Evolutionary conservation across 208 protist species (phyloP), one percentile per base, ranked within the genome.

Genomic region (Crithidia bombi): DNA sequence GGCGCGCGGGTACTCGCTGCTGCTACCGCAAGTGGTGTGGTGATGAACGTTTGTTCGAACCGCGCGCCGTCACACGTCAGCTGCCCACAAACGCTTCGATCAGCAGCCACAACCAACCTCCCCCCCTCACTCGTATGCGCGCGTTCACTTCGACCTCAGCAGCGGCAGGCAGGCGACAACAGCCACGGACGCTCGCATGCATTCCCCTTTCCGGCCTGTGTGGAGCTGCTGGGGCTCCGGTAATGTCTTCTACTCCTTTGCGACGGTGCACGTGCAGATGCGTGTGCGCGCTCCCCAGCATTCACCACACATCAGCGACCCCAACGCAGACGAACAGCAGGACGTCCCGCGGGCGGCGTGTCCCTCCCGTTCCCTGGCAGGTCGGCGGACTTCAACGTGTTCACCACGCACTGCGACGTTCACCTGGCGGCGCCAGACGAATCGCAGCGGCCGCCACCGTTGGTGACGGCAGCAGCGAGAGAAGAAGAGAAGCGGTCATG

Each of bases 91-190:
- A 36, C 23, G 3, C 26, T 64, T 23, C 41, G 28, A 66, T 82
- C 9, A 64, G 71, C 19, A 44, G 57, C 1, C 75, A 76, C 59
- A 83, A 83, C 33, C 78, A 83, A 56, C 74, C 86, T 33, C 85
- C 87, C n/a, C 68, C 61, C 74, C 86, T 33, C 85, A 91, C n/a
- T 71, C 85, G 9, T 81, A 76, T 65, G 49, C 78, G 2, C 30
- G 25, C 19, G 5, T 69, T 23, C 32, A 33, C 59, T 55, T 65
- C n/a, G 6, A 52, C 44, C 28, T 64, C 4, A 3, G 36, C 7
- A 32, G 28, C 23, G 47, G 9, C 9, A 23, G 21, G 19, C 23
- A 32, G 5, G 17, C n/a, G n/a, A n/a, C n/a, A n/a, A n/a, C n/a
- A n/a, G n/a, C n/a, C n/a, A n/a, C n/a, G n/a, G n/a, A n/a, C n/a